Conservation (phyloP, 768 basidiomycete genomes). For the Mycena polygramma region DNA sequence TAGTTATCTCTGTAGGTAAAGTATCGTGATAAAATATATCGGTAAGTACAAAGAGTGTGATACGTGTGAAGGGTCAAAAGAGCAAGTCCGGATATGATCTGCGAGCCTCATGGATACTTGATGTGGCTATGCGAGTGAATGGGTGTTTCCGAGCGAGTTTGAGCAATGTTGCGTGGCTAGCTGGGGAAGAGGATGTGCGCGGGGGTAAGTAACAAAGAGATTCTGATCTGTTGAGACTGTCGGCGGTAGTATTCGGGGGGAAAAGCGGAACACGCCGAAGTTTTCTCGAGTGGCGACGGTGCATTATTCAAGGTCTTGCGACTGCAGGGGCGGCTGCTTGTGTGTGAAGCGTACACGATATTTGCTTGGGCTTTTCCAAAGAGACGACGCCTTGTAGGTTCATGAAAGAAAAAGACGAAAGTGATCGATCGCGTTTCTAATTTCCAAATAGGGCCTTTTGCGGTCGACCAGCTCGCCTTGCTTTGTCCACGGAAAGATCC, state of each 20-base stretch:
- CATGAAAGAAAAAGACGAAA: neutral
- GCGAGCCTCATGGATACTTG: conserved; percentile 29
- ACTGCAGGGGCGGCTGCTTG: too few species aligned
- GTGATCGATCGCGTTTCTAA: conserved; percentile 19
- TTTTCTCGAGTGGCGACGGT: too few species aligned
- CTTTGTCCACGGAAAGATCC: conserved; percentile 29
- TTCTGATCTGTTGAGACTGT: too few species aligned
- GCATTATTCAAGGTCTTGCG: too few species aligned
- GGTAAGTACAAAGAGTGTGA: conserved; percentile 28
- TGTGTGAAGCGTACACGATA: neutral
- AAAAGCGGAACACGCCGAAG: too few species aligned
- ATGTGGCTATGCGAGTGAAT: neutral
- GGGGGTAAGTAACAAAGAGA: too few species aligned
- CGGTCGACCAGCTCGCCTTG: neutral
- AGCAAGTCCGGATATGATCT: conserved; percentile 10
- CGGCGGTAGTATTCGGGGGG: too few species aligned
- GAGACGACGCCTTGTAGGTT: neutral
- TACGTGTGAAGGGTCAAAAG: conserved; percentile 9
- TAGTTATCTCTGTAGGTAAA: conserved; percentile 15
- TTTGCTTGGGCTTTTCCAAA: neutral
- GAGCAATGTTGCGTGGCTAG: too few species aligned
- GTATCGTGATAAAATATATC: conserved; percentile 1
- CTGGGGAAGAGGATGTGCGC: too few species aligned
- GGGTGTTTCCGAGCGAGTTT: too few species aligned
- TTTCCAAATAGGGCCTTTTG: conserved; percentile 9